These are phyloP conservation scores for Leptomonas seymouri DNA, from an alignment of 208 protist species.

Conservation along the genomic window DNA sequence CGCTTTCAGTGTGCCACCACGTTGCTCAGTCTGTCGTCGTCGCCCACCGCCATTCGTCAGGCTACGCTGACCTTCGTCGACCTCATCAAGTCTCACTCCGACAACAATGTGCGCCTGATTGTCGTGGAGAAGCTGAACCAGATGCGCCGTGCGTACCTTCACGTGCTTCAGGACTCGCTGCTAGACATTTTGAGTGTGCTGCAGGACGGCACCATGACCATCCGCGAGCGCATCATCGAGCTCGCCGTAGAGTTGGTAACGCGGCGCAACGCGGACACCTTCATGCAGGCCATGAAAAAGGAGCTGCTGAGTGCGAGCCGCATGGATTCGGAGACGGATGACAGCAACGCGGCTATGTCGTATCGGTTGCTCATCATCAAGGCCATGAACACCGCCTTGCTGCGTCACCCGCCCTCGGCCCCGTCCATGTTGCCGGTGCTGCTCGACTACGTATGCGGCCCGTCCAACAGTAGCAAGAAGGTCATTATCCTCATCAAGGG, in stretches of 20 bases:
- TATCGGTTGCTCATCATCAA: conserved; percentile 90
- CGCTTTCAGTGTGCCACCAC: conserved; percentile 96
- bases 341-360: conserved; percentile 22
- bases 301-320: conserved; percentile 81
- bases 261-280: conserved; percentile 92
- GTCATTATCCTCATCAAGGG: conserved; percentile 96
- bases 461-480: conserved; percentile 70
- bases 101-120: conserved; percentile 99
- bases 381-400: conserved; percentile 91
- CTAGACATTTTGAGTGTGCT: conserved; percentile 97
- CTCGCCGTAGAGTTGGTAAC: conserved; percentile 94
- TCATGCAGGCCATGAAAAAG: conserved; percentile 95
- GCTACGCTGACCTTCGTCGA: conserved; percentile 93
- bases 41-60: conserved; percentile 95
- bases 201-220: conserved; percentile 90
- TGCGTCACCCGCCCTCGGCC: conserved; percentile 90
- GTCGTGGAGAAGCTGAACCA: conserved; percentile 95
- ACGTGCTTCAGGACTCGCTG: conserved; percentile 94
- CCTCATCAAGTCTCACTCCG: conserved; percentile 93
- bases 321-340: conserved; percentile 80
- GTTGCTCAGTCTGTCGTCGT: conserved; percentile 95
- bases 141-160: conserved; percentile 80
- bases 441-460: conserved; percentile 95
- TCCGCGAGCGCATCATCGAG: conserved; percentile 94
- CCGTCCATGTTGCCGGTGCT: conserved; percentile 86